Evolutionary conservation across 2,329 filamentous ascomycete genomes (phyloP).

Genomic region (Ampelomyces quisqualis): DNA sequence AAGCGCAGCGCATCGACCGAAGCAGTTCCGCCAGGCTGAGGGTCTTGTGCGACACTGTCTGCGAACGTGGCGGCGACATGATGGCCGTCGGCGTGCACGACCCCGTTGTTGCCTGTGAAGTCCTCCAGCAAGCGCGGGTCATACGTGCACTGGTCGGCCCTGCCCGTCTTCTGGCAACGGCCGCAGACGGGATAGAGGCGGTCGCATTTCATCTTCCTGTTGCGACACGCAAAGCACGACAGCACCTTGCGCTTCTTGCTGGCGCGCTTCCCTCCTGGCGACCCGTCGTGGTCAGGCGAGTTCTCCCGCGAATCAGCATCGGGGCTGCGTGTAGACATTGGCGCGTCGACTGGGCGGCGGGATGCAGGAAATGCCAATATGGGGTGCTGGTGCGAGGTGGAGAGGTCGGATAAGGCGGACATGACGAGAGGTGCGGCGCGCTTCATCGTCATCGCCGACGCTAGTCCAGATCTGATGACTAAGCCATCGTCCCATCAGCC

Average conservation of each 20-base stretch:
- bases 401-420: constrained; percentile 28
- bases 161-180: constrained; percentile 48
- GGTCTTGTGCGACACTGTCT: constrained; percentile 7
- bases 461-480: too few relatives aligned
- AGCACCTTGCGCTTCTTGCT: constrained; percentile 49
- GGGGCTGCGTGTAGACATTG: constrained; percentile 33
- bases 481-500: too few relatives aligned
- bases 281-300: constrained; percentile 30
- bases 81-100: constrained; percentile 23
- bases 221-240: constrained; percentile 51
- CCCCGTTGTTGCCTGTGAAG: constrained; percentile 16
- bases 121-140: constrained; percentile 41
- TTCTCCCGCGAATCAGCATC: constrained; percentile 34
- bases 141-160: constrained; percentile 47
- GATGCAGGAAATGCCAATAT: constrained; percentile 1
- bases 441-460: neutral
- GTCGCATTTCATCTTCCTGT: constrained; percentile 52
- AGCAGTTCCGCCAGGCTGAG: constrained; percentile 1
- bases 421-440: constrained; percentile 6
- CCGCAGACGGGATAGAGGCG: constrained; percentile 49
- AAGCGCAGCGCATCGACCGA: constrained; percentile 24
- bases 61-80: constrained; percentile 5
- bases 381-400: constrained; percentile 1
- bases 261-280: constrained; percentile 45
- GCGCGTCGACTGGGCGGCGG: neutral